Conservation (phyloP, 139 green algal genomes). For the Astrephomene gubernaculifera region DNA sequence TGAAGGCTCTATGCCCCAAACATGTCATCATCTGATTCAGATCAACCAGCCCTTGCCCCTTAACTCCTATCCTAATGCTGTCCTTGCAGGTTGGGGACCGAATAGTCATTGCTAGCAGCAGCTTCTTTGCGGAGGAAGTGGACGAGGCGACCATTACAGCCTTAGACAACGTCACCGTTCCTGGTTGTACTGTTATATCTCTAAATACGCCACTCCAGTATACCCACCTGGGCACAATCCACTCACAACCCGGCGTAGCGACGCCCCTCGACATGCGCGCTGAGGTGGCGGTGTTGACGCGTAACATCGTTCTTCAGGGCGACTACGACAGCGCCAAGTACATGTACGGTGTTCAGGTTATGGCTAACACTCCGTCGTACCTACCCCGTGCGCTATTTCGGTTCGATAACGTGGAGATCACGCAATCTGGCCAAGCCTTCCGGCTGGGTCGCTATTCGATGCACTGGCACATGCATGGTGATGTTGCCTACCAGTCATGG, state of each 20-base stretch:
- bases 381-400: constrained; percentile 21
- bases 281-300: constrained; percentile 64
- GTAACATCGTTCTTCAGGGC: constrained; percentile 62
- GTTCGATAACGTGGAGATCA: constrained; percentile 59
- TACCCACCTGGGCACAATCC: constrained; percentile 63
- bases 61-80: neutral
- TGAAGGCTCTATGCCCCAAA: too few species aligned
- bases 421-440: constrained; percentile 62
- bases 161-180: neutral
- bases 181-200: constrained; percentile 37
- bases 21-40: too few species aligned
- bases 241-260: neutral
- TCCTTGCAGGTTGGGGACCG: constrained; percentile 45
- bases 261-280: constrained; percentile 68
- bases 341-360: constrained; percentile 66
- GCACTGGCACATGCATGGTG: constrained; percentile 82
- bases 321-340: constrained; percentile 45
- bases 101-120: constrained; percentile 71
- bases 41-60: too few species aligned
- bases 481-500: constrained; percentile 53
- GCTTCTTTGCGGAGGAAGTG: constrained; percentile 55
- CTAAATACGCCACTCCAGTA: constrained; percentile 56
- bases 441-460: constrained; percentile 76
- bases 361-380: constrained; percentile 48
- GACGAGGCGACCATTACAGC: constrained; percentile 54